Evolutionary conservation across 164 flowering plant species (phyloP), one percentile per base, ranked within the genome.

Genomic region (Chimonanthus praecox): DNA sequence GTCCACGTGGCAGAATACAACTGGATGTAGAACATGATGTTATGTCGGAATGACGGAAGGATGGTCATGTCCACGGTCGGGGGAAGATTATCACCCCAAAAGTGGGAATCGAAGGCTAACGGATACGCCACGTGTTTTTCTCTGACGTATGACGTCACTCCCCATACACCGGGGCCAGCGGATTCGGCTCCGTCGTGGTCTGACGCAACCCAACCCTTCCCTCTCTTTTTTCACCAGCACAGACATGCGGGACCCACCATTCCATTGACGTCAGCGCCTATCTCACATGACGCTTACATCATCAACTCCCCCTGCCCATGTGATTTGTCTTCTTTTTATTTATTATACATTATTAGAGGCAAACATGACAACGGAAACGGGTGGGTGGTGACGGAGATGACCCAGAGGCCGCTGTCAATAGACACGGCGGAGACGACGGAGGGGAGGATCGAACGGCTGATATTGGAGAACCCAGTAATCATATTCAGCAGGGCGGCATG

Each of bases 381-480:
- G 64, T 9, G 20, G 7, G 13, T 48, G 20, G 7, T 63, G 51
- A 48, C 64, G 71, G 64, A 71, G 79, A 85, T 83, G 89, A 9
- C 67, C 15, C 47, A 11, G 16, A 47, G 18, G 72, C 77, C 88
- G 33, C 81, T 90, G 5, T 86, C 94, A 61, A 87, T 90, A 74
- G 94, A 92, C 85, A 88, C 67, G 48, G 80, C 78, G 4, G 98
- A 92, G 73, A 73, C 97, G 33, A 49, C 85, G 47, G 97, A 94
- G 82, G 71, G 78, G 74, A 72, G 85, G 72, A 88, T 92, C 86
- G 86, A 80, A 46, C 88, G 97, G 50, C 84, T 92, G 49, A 85
- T 91, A 20, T 66, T 87, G 21, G 99, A 94, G 87, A 89, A 92
- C 63, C 95, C 95, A 6, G 93, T 89, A 48, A 79, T 94, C 68